Percentiles rank a stretch among this genome's conserved stretches.
These are phyloP conservation scores for Histomonas meleagridis DNA, from an alignment of 208 protist species.

Conservation along the genomic window DNA sequence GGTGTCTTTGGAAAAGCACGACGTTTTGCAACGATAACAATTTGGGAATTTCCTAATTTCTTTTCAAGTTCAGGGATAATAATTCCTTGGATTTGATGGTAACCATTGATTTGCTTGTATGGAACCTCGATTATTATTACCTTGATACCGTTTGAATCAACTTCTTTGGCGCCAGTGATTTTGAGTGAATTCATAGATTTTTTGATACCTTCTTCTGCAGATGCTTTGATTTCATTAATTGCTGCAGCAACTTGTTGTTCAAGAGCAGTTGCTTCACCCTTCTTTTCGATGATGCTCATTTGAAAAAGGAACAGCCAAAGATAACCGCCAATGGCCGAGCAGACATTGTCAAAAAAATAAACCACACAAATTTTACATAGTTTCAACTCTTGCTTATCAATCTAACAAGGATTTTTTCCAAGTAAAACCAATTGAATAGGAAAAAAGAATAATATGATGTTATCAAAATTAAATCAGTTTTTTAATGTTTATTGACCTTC, in stretches of 20 bases:
- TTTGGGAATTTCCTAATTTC: background rate
- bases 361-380: too few species aligned
- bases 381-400: too few species aligned
- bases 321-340: too few species aligned
- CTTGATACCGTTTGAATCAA: background rate
- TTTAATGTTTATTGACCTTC: background rate
- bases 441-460: too few species aligned
- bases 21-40: background rate
- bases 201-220: background rate
- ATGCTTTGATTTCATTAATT: background rate
- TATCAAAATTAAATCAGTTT: too few species aligned
- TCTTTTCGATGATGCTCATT: background rate
- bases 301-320: background rate
- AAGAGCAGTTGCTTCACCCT: background rate
- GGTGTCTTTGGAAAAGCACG: constrained; percentile 34
- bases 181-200: background rate
- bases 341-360: too few species aligned
- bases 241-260: background rate
- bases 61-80: background rate
- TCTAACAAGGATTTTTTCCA: too few species aligned
- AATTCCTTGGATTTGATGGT: background rate
- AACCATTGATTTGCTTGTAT: constrained; percentile 7
- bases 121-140: background rate
- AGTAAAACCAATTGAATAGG: too few species aligned
- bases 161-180: background rate